Evolutionary conservation across 2,329 filamentous ascomycete genomes (phyloP).

Genomic region (Epichloe festucae): DNA sequence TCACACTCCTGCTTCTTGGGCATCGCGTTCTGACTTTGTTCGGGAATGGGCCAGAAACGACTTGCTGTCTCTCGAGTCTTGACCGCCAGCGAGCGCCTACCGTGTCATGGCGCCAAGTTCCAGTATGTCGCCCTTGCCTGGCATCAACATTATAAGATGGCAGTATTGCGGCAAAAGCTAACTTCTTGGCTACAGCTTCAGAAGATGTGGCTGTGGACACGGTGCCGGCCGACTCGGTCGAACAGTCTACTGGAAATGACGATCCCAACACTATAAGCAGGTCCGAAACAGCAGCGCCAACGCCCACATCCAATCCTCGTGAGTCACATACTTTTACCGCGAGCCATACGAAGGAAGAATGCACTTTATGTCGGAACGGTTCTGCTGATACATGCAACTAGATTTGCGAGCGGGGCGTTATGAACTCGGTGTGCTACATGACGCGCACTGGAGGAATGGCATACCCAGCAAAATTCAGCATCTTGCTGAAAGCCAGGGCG

Average conservation of each 20-base stretch:
- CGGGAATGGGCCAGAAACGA: background rate
- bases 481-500: conserved; percentile 40
- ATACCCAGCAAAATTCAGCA: conserved; percentile 51
- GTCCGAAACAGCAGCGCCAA: background rate
- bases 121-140: background rate
- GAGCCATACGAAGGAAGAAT: background rate
- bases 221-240: background rate
- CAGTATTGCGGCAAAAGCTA: background rate
- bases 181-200: background rate
- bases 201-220: background rate
- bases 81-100: background rate
- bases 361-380: background rate
- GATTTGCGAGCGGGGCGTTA: background rate
- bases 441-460: conserved; percentile 34
- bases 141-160: background rate
- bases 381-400: background rate
- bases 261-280: background rate
- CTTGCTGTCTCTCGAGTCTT: background rate
- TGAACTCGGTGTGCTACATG: conserved; percentile 7
- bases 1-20: background rate
- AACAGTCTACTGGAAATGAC: background rate
- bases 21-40: background rate
- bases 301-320: background rate
- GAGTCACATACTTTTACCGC: background rate
- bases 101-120: background rate